Conservation (phyloP, 2,329 filamentous ascomycete genomes). For the Fusarium brachygibbosum region DNA sequence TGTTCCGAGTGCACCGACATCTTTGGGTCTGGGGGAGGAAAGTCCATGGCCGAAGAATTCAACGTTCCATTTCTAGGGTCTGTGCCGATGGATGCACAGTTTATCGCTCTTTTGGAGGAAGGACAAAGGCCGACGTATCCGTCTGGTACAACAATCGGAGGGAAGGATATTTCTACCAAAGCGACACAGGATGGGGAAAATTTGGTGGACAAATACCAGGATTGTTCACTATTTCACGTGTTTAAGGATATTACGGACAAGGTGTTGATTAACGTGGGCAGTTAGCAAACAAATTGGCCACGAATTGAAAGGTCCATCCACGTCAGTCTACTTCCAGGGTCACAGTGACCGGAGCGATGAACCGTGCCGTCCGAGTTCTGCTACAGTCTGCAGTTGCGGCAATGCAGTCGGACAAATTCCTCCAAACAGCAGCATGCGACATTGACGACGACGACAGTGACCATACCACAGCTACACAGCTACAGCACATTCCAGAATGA, state of each 20-base stretch:
- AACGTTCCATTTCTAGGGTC: constrained; percentile 85
- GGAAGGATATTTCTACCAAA: constrained; percentile 63
- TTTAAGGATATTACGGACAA: constrained; percentile 74
- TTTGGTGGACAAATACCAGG: constrained; percentile 78
- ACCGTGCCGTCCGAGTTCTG: neutral
- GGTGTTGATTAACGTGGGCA: constrained; percentile 49
- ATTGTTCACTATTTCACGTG: constrained; percentile 77
- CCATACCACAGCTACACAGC: no score
- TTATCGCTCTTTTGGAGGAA: constrained; percentile 88
- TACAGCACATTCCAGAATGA: constrained; percentile 31
- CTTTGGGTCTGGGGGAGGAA: constrained; percentile 90
- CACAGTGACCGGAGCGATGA: neutral
- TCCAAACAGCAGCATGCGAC: no score
- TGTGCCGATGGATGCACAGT: constrained; percentile 93
- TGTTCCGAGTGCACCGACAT: constrained; percentile 91
- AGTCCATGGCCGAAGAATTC: constrained; percentile 90
- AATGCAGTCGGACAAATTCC: no score
- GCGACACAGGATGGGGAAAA: constrained; percentile 47
- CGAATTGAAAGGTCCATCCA: no score
- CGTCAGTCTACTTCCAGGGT: no score
- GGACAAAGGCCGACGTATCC: constrained; percentile 75
- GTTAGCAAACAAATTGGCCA: neutral
- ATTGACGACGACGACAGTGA: no score
- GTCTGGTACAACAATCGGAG: constrained; percentile 73
- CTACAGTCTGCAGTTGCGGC: neutral